Base-by-base conservation (phyloP, 1,284 basidiomycete species). In the Anthracocystis setariae region DNA sequence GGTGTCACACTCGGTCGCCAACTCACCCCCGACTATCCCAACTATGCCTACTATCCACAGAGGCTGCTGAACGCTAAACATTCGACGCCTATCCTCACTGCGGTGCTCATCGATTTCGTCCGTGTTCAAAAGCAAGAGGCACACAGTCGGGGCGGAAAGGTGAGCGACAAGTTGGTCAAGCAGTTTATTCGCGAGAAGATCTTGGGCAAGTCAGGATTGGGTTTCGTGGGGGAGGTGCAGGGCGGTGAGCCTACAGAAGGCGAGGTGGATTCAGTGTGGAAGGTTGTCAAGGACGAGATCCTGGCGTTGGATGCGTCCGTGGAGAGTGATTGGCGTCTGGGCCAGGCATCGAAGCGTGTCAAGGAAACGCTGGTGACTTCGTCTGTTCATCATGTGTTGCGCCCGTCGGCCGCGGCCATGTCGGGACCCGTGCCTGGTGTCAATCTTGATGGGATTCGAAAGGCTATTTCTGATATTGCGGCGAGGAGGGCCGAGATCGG, bases 1-100 rank as follows among this genome's bases (percentile, higher is more conserved):
- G 84, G 84, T 0, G 54, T 85, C 3, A 68, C 83, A 2, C 54
- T 85, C 1, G 84, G 83, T 1, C 50, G 83, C 35, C 84, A 84
- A 51, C 63, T 85, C 8, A 73, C 55, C 4, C 42, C 53, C 3
- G 67, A 72, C 13, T 73, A 68, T 12, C 84, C 84, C 48, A 84
- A 79, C 59, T 79, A 79, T 43, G 72, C 67, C 15, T 83, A 82
- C 73, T 84, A 83, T 42, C 84, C 84, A 8, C 78, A 83, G 29
- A 73, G 76, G 2, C 54, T 85, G 21, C 42, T 72, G 37, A 78
- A 81, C 44, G 83, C 79, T 1, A 83, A 79, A 20, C 78, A 80
- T 40, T 82, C 83, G 33, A 77, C 83, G 13, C 69, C 76, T 3
- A 74, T 69, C 38, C 73, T 84, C 8, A 68, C 74, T 17, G 73